These are phyloP conservation scores for Fusarium sterilihyphosum DNA, from an alignment of 2,329 filamentous ascomycete genomes.

Conservation along the genomic window DNA sequence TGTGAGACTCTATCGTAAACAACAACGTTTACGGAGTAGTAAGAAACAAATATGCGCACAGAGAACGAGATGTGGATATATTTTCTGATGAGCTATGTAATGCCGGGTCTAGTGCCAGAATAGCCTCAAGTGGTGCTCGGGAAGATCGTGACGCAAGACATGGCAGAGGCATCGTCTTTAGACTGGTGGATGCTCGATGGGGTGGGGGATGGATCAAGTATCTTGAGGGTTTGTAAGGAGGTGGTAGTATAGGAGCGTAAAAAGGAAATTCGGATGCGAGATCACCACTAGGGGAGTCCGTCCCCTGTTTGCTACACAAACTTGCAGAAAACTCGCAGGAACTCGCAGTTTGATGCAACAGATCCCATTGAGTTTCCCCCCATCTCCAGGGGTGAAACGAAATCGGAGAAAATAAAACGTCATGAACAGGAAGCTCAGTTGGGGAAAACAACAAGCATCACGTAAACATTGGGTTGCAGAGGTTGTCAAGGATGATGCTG, in stretches of 20 bases:
- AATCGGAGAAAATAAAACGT: constrained; percentile 25
- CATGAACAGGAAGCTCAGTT: constrained; percentile 33
- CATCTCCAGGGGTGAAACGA: constrained; percentile 36
- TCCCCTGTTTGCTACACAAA: neutral
- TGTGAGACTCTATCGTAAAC: constrained; percentile 6
- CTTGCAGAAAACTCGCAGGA: neutral
- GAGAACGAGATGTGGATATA: constrained; percentile 19
- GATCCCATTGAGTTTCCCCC: neutral
- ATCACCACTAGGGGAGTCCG: neutral
- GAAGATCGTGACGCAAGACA: constrained; percentile 46
- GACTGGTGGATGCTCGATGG: constrained; percentile 28
- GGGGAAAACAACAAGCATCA: constrained; percentile 33
- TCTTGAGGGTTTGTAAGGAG: constrained; percentile 4
- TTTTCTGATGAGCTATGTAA: constrained; percentile 13
- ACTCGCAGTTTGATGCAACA: neutral
- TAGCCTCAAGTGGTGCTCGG: constrained; percentile 41
- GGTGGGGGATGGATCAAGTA: constrained; percentile 16
- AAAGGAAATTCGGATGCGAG: neutral
- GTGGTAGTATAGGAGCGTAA: neutral
- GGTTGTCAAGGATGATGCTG: constrained; percentile 42
- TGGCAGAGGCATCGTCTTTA: constrained; percentile 28
- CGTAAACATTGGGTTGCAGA: constrained; percentile 36
- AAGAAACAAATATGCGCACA: constrained; percentile 23
- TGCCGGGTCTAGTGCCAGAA: constrained; percentile 40
- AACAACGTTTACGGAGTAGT: neutral